Percentiles rank a stretch among this genome's conserved stretches.
Evolutionary conservation across 768 basidiomycete species (phyloP).

Genomic region (Mycena indigotica): DNA sequence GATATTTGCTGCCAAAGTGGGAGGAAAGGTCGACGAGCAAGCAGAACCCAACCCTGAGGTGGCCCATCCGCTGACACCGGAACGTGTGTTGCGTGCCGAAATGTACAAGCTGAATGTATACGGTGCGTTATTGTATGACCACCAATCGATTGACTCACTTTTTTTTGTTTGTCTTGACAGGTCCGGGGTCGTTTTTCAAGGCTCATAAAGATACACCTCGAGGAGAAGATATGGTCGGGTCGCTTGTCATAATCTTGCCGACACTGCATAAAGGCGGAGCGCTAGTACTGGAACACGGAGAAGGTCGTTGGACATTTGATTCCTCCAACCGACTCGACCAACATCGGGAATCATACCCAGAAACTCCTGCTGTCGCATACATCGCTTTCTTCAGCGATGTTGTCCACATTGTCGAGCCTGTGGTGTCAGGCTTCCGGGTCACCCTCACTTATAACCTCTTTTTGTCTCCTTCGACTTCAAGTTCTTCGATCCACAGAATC

Average conservation of each 20-base stretch:
- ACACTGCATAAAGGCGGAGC: slow-evolving; percentile 41
- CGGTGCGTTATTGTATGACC: slow-evolving; percentile 30
- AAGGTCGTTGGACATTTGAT: slow-evolving; percentile 37
- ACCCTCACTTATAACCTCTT: slow-evolving; percentile 50
- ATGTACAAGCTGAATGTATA: slow-evolving; percentile 52
- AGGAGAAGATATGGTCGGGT: slow-evolving; percentile 46
- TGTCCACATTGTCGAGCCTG: slow-evolving; percentile 47
- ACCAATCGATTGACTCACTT: neutral
- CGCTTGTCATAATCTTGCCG: slow-evolving; percentile 48
- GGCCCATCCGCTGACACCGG: slow-evolving; percentile 16
- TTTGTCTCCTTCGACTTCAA: slow-evolving; percentile 2
- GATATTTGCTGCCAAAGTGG: too few relatives aligned
- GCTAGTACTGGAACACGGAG: slow-evolving; percentile 31
- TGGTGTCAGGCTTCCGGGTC: slow-evolving; percentile 44
- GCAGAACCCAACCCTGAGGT: too few relatives aligned
- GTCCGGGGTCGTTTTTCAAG: slow-evolving; percentile 46
- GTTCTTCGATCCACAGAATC: neutral
- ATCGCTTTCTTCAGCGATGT: slow-evolving; percentile 47
- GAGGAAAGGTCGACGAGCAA: too few relatives aligned
- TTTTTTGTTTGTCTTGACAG: slow-evolving; percentile 16
- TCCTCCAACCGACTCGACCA: slow-evolving; percentile 24
- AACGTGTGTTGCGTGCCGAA: slow-evolving; percentile 30
- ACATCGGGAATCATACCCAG: neutral
- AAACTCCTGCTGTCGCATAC: slow-evolving; percentile 29
- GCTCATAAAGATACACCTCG: slow-evolving; percentile 49